Conservation (phyloP, 805 yeast genomes). For the Metschnikowia picachoensis region DNA sequence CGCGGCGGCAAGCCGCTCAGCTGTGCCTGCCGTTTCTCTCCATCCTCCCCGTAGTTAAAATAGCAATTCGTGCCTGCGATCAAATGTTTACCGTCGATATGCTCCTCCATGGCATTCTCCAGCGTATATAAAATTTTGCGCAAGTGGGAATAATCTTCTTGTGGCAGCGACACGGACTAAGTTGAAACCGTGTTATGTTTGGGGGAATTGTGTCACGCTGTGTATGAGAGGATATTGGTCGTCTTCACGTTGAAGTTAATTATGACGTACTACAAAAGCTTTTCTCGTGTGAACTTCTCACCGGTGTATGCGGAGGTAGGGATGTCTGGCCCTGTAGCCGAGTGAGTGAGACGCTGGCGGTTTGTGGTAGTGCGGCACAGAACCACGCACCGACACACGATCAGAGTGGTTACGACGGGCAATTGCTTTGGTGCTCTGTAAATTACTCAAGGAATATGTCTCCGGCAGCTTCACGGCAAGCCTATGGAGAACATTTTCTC, state of each 20-base stretch:
- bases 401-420: neutral
- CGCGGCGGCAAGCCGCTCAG: neutral
- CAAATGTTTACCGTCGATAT: conserved; percentile 2
- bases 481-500: no score
- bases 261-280: conserved; percentile 9
- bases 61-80: conserved; percentile 9
- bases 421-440: no score
- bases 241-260: conserved; percentile 1
- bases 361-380: neutral
- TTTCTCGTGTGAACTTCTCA: conserved; percentile 11
- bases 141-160: neutral
- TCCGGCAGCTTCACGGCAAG: no score
- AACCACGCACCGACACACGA: no score
- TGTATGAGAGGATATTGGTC: neutral
- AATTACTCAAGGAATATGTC: no score
- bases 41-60: conserved; percentile 7
- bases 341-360: neutral
- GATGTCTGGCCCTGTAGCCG: conserved; percentile 1
- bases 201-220: neutral
- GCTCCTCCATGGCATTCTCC: conserved; percentile 10
- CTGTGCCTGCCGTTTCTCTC: neutral
- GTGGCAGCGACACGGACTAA: neutral
- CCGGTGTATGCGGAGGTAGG: conserved; percentile 9
- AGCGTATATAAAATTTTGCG: neutral
- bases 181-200: neutral